Evolutionary conservation across 2,329 filamentous ascomycete genomes (phyloP).

Genomic region (Magnaporthiopsis poae): DNA sequence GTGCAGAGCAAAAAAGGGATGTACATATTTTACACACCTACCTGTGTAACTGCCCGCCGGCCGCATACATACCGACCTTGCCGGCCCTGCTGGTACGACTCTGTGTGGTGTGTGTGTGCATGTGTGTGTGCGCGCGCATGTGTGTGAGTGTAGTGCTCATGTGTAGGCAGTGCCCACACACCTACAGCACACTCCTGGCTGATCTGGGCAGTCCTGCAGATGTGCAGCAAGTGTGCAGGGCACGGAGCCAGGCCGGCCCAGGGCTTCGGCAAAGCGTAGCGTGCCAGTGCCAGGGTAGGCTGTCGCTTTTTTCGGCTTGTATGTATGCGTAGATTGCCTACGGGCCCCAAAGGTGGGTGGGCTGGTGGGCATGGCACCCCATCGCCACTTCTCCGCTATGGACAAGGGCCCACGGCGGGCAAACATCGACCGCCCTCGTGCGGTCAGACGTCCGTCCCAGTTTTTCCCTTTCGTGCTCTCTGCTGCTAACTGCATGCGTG

Average conservation of each 20-base stretch:
- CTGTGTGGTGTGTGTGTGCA: conserved; percentile 7
- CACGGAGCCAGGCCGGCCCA: background rate
- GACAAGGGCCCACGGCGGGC: background rate
- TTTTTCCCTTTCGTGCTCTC: background rate
- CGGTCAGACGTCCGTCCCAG: too few relatives aligned
- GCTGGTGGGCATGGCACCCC: background rate
- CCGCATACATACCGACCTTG: background rate
- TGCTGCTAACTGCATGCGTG: too few relatives aligned
- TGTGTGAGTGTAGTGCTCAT: background rate
- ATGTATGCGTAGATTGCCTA: background rate
- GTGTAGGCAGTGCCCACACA: background rate
- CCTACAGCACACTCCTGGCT: background rate
- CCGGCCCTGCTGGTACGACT: background rate
- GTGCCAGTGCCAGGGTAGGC: background rate
- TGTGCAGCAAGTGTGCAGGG: background rate
- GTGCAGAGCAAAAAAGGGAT: background rate
- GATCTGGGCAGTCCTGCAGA: background rate
- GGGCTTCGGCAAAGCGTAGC: background rate
- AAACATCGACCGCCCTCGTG: background rate
- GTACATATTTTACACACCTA: background rate
- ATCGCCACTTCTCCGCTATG: background rate
- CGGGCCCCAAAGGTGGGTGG: background rate
- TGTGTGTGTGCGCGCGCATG: conserved; percentile 2
- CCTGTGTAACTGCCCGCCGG: too few relatives aligned
- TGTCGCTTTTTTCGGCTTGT: background rate